A percentile compares a stretch with the other conserved stretches of the same genome.
Evolutionary conservation across 768 basidiomycete species (phyloP).

Genomic region (Trametes villosa): DNA sequence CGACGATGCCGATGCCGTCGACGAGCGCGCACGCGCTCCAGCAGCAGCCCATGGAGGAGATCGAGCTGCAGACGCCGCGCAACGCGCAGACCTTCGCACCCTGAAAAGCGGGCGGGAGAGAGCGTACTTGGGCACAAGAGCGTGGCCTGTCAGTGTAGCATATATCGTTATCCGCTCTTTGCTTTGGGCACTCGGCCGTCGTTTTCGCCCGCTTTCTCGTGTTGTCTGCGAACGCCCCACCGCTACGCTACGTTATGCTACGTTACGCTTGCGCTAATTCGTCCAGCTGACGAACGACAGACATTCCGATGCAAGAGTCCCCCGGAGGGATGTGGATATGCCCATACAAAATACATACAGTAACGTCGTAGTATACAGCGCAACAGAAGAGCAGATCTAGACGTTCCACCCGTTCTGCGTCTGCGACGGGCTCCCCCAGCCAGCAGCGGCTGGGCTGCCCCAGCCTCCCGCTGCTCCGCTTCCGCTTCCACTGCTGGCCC

Average conservation of each 20-base stretch:
- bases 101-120: too few relatives aligned
- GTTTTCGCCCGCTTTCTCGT: neutral
- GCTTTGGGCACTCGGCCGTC: neutral
- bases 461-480: constrained; percentile 9
- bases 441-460: constrained; percentile 26
- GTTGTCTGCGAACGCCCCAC: neutral
- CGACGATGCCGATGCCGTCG: neutral
- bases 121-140: neutral
- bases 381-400: constrained; percentile 18
- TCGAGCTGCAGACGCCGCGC: constrained; percentile 33
- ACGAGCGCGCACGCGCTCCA: neutral
- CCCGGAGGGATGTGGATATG: constrained; percentile 2
- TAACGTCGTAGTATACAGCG: neutral
- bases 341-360: constrained; percentile 5
- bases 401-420: constrained; percentile 39
- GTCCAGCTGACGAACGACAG: neutral
- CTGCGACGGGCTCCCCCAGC: constrained; percentile 34
- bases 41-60: constrained; percentile 29
- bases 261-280: neutral
- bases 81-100: neutral
- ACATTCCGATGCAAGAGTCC: neutral
- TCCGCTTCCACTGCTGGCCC: neutral
- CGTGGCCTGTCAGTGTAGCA: neutral
- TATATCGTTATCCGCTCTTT: constrained; percentile 8
- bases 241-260: neutral